Conservation (phyloP, 2,329 filamentous ascomycete species). For the Ophiostoma tasmaniense region DNA sequence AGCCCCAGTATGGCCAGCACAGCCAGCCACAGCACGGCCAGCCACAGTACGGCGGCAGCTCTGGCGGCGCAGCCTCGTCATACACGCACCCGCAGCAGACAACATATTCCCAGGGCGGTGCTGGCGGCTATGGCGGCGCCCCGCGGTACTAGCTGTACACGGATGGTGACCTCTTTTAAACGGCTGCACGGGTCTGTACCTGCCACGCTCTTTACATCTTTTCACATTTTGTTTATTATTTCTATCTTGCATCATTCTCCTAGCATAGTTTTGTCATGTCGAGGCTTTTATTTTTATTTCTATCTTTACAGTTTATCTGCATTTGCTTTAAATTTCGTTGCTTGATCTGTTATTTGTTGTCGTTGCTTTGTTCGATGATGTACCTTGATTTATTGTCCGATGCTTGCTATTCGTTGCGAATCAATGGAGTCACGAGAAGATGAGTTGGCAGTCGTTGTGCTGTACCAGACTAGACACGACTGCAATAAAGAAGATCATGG, state of each 20-base stretch:
- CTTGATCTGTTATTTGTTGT: neutral
- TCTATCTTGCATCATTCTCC: neutral
- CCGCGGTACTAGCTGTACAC: slow-evolving; percentile 13
- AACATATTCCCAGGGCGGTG: slow-evolving; percentile 9
- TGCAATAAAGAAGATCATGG: neutral
- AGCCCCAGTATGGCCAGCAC: neutral
- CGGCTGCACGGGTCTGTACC: neutral
- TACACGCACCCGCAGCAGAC: slow-evolving; percentile 13
- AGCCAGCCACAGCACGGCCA: slow-evolving; percentile 10
- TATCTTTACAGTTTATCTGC: neutral
- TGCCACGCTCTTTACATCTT: neutral
- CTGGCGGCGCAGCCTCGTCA: slow-evolving; percentile 9
- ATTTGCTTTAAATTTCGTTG: neutral
- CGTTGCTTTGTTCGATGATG: neutral
- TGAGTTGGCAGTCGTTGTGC: neutral
- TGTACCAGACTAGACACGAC: neutral
- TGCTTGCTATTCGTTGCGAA: neutral
- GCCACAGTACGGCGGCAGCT: slow-evolving; percentile 10
- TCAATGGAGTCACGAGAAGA: neutral
- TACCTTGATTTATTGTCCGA: neutral
- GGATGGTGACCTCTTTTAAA: neutral
- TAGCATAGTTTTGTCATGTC: slow-evolving; percentile 3
- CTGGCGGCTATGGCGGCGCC: slow-evolving; percentile 5
- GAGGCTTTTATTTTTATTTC: neutral
- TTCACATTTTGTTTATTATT: neutral